Percentiles rank a stretch among this genome's conserved stretches.
Conservation (phyloP, 2,329 filamentous ascomycete genomes). For the Colletotrichum lentis region DNA sequence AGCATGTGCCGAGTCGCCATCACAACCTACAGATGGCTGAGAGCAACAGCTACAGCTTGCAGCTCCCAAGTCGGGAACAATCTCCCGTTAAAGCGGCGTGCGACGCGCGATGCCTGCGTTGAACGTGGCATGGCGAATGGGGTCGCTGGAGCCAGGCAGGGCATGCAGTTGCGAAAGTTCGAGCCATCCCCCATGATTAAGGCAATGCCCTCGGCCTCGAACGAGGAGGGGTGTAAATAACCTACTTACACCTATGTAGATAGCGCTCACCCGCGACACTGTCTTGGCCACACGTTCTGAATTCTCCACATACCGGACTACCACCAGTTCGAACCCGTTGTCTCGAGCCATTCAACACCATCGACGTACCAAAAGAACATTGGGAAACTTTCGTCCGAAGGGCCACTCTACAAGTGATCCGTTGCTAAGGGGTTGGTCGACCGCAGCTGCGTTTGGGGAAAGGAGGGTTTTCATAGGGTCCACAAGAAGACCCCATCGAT, state of each 20-base stretch:
- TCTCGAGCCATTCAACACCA: constrained; percentile 12
- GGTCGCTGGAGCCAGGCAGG: constrained; percentile 9
- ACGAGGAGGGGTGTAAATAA: constrained; percentile 12
- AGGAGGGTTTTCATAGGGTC: neutral
- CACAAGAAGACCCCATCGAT: constrained; percentile 2
- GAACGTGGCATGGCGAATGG: constrained; percentile 25
- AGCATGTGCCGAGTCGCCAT: constrained; percentile 38
- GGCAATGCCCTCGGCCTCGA: constrained; percentile 1
- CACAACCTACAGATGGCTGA: constrained; percentile 32
- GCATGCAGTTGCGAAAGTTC: constrained; percentile 20
- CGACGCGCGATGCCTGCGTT: constrained; percentile 15
- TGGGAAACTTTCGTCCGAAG: constrained; percentile 13
- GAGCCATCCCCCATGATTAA: constrained; percentile 11
- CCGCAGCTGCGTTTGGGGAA: neutral
- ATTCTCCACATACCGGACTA: neutral
- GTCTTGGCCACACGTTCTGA: constrained; percentile 1
- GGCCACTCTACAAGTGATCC: neutral
- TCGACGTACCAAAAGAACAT: neutral
- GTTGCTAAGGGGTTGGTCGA: neutral
- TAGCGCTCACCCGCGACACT: neutral
- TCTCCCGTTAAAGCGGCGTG: constrained; percentile 30
- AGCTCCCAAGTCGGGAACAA: constrained; percentile 5
- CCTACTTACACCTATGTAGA: no score
- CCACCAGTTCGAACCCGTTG: neutral
- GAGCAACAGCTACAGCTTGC: constrained; percentile 19